phyloP scores from a whole-genome alignment of 225 moss, liverwort and hornwort species.

The Physcomitrellopsis africana region DNA sequence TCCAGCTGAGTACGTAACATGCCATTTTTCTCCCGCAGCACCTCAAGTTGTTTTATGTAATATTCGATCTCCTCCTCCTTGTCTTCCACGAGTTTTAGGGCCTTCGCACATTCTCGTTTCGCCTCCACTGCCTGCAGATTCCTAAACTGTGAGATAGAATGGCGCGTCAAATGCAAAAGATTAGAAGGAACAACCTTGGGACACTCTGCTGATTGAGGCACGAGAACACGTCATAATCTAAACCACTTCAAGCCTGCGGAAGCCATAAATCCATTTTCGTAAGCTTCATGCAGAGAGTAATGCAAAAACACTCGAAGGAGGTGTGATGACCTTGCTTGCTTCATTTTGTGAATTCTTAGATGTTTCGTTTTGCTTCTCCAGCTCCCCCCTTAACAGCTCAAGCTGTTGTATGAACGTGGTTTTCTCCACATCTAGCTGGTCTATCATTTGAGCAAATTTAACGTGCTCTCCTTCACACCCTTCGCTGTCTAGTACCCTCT shows the following conservation, averaged over 20 bases:
- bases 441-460: slow-evolving; percentile 37
- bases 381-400: slow-evolving; percentile 35
- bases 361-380: slow-evolving; percentile 39
- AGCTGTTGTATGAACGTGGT: slow-evolving; percentile 42
- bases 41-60: slow-evolving; percentile 45
- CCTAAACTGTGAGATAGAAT: neutral
- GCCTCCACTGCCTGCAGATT: slow-evolving; percentile 44
- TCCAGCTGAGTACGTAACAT: slow-evolving; percentile 55
- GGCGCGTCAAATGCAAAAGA: neutral
- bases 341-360: slow-evolving; percentile 31
- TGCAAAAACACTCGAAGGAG: neutral
- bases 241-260: slow-evolving; percentile 9
- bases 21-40: slow-evolving; percentile 53
- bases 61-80: slow-evolving; percentile 60
- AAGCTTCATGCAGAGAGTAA: neutral
- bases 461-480: slow-evolving; percentile 33
- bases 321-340: slow-evolving; percentile 40
- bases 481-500: slow-evolving; percentile 36
- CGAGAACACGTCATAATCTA: neutral
- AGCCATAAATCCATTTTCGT: neutral
- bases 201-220: neutral
- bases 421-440: slow-evolving; percentile 41
- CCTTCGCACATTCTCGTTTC: slow-evolving; percentile 41
- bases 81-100: slow-evolving; percentile 47
- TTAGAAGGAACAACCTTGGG: neutral